These are phyloP conservation scores for Ceratobasidium sp. DNA, from an alignment of 1,284 basidiomycete species.

Conservation along the genomic window DNA sequence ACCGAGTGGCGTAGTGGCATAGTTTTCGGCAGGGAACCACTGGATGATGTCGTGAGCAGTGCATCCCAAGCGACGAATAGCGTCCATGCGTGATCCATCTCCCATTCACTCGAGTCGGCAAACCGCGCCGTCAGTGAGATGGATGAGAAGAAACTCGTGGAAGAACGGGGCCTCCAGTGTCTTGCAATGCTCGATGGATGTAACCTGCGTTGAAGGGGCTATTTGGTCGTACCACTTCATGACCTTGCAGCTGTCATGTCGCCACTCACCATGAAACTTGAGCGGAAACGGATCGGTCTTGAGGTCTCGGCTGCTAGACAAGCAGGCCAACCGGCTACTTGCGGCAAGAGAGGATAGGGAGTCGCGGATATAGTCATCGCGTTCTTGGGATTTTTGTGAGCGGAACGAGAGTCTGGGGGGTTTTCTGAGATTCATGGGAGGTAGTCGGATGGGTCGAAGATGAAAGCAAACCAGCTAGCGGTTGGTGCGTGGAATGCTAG, in stretches of 20 bases:
- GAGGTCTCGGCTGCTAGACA: no score
- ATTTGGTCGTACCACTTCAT: conserved; percentile 11
- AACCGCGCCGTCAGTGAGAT: not conserved
- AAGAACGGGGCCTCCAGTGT: not conserved
- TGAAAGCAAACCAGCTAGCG: no score
- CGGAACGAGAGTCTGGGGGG: no score
- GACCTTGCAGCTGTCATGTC: not conserved
- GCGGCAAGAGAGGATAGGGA: no score
- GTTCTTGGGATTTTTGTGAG: no score
- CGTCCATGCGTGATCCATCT: not conserved
- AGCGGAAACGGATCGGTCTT: no score
- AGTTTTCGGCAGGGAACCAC: not conserved
- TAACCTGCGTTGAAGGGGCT: not conserved
- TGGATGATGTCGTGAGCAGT: not conserved
- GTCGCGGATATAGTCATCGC: no score
- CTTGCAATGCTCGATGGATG: not conserved
- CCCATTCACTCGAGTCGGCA: not conserved
- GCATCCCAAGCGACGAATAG: not conserved
- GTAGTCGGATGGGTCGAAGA: no score
- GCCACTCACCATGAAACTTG: not conserved
- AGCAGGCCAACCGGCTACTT: no score
- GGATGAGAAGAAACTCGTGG: not conserved
- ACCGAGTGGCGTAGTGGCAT: no score
- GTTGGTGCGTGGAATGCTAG: no score
- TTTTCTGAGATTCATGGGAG: no score